Evolutionary conservation across 768 basidiomycete genomes (phyloP).

Genomic region (Phanerochaete sordida): DNA sequence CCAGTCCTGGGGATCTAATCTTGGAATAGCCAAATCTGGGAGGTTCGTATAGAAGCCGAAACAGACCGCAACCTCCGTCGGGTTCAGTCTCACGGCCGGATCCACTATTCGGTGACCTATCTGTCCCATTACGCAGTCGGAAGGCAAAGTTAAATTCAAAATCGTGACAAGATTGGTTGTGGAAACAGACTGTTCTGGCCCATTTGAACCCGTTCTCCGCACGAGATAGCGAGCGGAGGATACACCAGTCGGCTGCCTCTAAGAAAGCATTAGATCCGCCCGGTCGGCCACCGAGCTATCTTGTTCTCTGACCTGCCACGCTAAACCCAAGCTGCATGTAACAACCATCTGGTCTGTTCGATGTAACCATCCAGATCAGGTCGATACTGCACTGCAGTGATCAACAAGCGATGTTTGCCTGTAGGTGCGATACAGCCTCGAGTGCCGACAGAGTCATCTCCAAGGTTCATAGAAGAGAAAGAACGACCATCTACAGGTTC

Average conservation of each 20-base stretch:
- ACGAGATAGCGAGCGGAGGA: neutral
- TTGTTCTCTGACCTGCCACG: neutral
- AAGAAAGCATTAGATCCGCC: constrained; percentile 1
- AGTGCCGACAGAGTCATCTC: neutral
- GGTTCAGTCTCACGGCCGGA: neutral
- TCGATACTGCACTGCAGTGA: neutral
- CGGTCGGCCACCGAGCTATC: neutral
- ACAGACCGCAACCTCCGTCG: neutral
- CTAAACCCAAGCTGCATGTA: neutral
- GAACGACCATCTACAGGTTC: neutral
- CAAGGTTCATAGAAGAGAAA: neutral
- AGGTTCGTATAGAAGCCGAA: neutral
- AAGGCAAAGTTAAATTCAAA: neutral
- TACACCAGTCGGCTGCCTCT: neutral
- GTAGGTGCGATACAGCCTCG: neutral
- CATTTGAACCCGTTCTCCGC: neutral
- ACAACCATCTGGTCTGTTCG: neutral
- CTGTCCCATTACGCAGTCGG: neutral
- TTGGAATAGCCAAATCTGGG: neutral
- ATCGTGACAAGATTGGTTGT: neutral
- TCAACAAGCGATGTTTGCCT: neutral
- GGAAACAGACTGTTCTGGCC: neutral
- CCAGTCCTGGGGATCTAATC: neutral
- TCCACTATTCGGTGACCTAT: neutral
- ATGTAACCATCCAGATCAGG: neutral